phyloP scores from a whole-genome alignment of 768 basidiomycete species.

The Sarcodon sp. region DNA sequence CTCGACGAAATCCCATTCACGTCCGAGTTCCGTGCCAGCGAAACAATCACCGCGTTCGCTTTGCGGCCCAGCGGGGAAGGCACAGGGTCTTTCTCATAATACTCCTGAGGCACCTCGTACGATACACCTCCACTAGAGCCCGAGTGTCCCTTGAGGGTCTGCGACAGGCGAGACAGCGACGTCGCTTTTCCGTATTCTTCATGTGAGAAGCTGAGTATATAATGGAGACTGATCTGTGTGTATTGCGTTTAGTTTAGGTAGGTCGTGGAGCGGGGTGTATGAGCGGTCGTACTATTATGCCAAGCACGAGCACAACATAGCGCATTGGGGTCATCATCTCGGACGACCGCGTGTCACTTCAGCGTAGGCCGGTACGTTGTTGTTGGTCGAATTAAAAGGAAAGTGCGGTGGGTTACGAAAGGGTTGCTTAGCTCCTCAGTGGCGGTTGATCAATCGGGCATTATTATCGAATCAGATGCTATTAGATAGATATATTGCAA shows the following conservation, averaged over 20 bases:
- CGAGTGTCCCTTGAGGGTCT: conserved; percentile 7
- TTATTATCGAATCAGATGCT: no score
- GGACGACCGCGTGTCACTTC: not conserved
- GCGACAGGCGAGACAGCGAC: conserved; percentile 25
- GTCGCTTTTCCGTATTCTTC: conserved; percentile 35
- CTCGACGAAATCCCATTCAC: conserved; percentile 29
- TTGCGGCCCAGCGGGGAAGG: conserved; percentile 15
- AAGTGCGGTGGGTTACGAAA: not conserved
- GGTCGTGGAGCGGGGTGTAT: not conserved
- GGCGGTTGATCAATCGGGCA: not conserved
- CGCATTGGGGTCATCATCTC: conserved; percentile 51
- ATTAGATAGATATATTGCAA: no score
- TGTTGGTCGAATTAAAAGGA: not conserved
- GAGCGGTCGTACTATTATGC: conserved; percentile 15
- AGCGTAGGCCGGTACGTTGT: not conserved
- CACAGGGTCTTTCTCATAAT: conserved; percentile 12
- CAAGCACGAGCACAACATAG: conserved; percentile 32
- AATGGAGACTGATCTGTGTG: conserved; percentile 40
- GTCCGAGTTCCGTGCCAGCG: conserved; percentile 34
- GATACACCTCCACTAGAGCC: conserved; percentile 21
- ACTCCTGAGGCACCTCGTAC: conserved; percentile 35
- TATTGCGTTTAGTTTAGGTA: not conserved
- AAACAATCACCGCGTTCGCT: conserved; percentile 45
- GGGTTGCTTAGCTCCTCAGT: no score
- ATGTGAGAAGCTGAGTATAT: conserved; percentile 36